These are phyloP conservation scores for Russula foetens DNA, from an alignment of 768 basidiomycete genomes.

Conservation along the genomic window DNA sequence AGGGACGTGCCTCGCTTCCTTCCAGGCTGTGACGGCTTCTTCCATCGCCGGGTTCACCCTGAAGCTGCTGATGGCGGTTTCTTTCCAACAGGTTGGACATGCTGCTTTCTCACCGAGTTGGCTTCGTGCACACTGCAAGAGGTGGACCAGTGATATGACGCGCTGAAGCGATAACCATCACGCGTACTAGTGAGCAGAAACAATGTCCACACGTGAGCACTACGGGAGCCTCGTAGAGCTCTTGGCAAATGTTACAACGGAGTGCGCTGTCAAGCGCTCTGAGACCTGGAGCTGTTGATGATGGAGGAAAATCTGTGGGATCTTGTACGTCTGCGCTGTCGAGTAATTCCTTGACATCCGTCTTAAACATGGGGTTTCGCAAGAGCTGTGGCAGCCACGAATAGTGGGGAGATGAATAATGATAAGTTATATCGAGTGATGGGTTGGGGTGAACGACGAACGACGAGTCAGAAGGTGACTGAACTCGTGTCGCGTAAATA, in stretches of 20 bases:
- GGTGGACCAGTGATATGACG: background rate
- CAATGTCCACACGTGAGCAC: constrained; percentile 34
- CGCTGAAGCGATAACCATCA: background rate
- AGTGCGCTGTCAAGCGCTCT: constrained; percentile 29
- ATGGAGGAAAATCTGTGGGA: constrained; percentile 30
- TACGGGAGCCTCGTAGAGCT: constrained; percentile 32
- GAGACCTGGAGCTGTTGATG: constrained; percentile 23
- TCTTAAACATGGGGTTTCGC: constrained; percentile 8
- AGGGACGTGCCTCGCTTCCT: constrained; percentile 28
- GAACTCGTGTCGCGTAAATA: background rate
- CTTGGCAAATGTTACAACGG: constrained; percentile 36
- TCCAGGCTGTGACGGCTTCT: constrained; percentile 32
- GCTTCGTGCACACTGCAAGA: constrained; percentile 31
- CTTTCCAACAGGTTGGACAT: constrained; percentile 32
- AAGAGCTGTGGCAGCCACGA: background rate
- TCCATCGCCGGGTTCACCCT: constrained; percentile 32
- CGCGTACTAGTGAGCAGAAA: constrained; percentile 32
- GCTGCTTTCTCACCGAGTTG: constrained; percentile 28
- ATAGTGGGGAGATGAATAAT: background rate
- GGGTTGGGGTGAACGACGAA: background rate
- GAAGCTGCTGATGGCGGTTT: constrained; percentile 28
- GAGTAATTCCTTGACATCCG: constrained; percentile 9
- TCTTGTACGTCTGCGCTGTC: constrained; percentile 21
- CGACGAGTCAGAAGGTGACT: background rate
- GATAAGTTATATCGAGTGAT: too few species aligned